Conservation (phyloP, 2,329 filamentous ascomycete genomes). For the Pseudogymnoascus sp. region DNA sequence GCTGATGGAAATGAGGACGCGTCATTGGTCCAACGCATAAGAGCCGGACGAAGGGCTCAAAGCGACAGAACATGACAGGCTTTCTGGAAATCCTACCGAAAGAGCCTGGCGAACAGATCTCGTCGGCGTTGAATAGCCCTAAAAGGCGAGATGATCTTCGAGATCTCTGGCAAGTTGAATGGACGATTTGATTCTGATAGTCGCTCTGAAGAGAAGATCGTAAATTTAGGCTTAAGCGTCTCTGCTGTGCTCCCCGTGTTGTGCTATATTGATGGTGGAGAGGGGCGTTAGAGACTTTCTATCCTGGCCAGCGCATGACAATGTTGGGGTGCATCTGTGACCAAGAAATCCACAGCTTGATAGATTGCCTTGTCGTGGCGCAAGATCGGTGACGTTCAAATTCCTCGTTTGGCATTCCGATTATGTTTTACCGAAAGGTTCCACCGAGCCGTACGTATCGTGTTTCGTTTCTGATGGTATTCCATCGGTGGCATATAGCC, state of each 20-base stretch:
- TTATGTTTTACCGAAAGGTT: background rate
- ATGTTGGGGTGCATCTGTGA: background rate
- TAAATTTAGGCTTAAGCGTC: background rate
- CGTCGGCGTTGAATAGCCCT: background rate
- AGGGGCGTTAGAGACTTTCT: background rate
- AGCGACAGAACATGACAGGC: background rate
- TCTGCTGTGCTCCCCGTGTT: background rate
- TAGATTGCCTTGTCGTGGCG: background rate
- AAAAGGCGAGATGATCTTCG: background rate
- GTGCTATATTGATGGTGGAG: background rate
- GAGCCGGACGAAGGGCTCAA: background rate
- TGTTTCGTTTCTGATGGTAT: background rate
- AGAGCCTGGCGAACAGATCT: background rate
- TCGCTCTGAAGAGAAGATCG: background rate
- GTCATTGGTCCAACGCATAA: background rate
- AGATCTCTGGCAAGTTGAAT: background rate
- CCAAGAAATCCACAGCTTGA: background rate
- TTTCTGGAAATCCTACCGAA: background rate
- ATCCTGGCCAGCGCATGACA: background rate
- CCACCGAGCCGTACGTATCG: background rate
- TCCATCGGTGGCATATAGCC: background rate
- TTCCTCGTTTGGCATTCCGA: background rate
- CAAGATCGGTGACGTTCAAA: background rate
- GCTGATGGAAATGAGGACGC: background rate
- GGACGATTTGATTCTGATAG: slow-evolving; percentile 1